These are phyloP conservation scores for Teunomyces kruisii DNA, from an alignment of 805 yeast genomes.

Conservation along the genomic window DNA sequence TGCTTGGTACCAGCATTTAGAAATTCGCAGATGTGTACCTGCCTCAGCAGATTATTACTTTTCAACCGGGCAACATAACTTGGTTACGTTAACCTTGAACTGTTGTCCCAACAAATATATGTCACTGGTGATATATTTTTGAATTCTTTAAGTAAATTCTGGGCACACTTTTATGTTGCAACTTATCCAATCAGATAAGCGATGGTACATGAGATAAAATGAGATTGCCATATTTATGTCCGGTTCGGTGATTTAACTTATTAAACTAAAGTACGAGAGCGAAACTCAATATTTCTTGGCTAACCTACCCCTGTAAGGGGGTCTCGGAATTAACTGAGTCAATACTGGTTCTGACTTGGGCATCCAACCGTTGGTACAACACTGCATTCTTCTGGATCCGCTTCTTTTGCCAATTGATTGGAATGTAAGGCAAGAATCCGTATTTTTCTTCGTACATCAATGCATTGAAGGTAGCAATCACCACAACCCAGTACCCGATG, in stretches of 20 bases:
- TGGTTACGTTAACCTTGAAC: too few relatives aligned
- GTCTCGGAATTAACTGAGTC: slow-evolving; percentile 30
- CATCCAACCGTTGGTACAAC: background rate
- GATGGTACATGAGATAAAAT: background rate
- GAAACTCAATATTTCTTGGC: background rate
- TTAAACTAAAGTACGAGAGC: background rate
- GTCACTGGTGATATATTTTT: background rate
- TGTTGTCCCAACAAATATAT: background rate
- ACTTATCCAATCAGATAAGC: slow-evolving; percentile 3
- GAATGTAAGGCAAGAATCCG: slow-evolving; percentile 40
- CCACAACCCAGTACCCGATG: slow-evolving; percentile 63
- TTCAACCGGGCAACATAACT: too few relatives aligned
- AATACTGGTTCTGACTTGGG: slow-evolving; percentile 14
- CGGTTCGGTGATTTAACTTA: background rate
- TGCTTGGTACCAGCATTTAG: too few relatives aligned
- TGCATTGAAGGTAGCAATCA: slow-evolving; percentile 45
- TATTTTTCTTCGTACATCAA: slow-evolving; percentile 47
- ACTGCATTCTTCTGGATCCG: slow-evolving; percentile 44
- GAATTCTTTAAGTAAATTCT: background rate
- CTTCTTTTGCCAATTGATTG: slow-evolving; percentile 58
- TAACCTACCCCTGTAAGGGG: slow-evolving; percentile 13
- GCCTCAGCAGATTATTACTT: too few relatives aligned
- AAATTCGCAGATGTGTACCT: too few relatives aligned
- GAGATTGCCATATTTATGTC: background rate
- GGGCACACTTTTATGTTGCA: background rate